Evolutionary conservation across 1,284 basidiomycete species (phyloP).

Genomic region (Xanthoconium separans): DNA sequence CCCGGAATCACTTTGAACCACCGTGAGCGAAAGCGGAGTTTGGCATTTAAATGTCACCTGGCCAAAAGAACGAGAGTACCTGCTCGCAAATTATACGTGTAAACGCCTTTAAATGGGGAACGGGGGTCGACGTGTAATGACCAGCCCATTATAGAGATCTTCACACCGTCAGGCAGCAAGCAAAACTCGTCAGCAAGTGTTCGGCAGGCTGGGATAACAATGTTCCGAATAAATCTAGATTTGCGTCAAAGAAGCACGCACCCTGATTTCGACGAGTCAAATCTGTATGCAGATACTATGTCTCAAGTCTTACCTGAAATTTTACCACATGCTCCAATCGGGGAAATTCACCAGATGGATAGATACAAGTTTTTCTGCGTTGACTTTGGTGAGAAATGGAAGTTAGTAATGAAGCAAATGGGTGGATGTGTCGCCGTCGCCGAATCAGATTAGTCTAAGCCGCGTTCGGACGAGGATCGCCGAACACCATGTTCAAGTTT

Average conservation of each 20-base stretch:
- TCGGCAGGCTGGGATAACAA: not conserved
- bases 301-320: not conserved
- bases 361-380: no score
- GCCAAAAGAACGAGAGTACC: not conserved
- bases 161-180: not conserved
- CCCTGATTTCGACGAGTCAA: no score
- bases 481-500: constrained; percentile 14
- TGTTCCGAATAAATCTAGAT: not conserved
- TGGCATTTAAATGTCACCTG: not conserved
- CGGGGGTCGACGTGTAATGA: not conserved
- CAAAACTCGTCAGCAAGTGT: no score
- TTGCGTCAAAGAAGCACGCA: no score
- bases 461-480: constrained; percentile 6
- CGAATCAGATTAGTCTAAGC: not conserved
- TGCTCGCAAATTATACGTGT: not conserved
- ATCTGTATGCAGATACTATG: no score
- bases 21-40: not conserved
- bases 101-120: not conserved
- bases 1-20: not conserved
- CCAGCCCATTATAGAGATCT: not conserved
- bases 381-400: not conserved
- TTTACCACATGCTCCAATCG: not conserved
- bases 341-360: no score
- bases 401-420: not conserved
- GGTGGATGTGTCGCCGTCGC: no score